Base-by-base conservation (phyloP, 208 protist genomes). In the Trypanosoma scelopori region DNA sequence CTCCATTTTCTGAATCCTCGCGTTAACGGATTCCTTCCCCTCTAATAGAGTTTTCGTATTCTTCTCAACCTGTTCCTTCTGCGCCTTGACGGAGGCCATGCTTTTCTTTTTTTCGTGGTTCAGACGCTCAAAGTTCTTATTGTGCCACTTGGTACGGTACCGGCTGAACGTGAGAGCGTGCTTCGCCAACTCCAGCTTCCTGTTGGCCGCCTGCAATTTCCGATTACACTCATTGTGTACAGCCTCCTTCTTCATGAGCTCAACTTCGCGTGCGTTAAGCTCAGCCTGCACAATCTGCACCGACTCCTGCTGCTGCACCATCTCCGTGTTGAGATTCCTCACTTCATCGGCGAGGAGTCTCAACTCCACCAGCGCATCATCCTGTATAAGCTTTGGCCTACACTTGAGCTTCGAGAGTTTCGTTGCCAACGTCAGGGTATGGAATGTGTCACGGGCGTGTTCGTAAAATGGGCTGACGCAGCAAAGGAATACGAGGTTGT, bases 381-480 rank as follows among this genome's bases (percentile, higher is more conserved):
- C 89, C 32, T 91, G 77, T 22, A 75, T 57, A 23, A 82, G 73
- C 70, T 82, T 82, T 39, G 89, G 85, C 41, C 76, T 81, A 41
- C 85, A 78, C 20, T 71, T 75, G 18, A 95, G 57, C 58, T 83
- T 76, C 64, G 65, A 57, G 18, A 91, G 64, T 64, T 90, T 89
- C 1, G 74, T 68, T 15, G 75, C 69, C 56, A 92, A 79, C 49
- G 72, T 71, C 18, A 95, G 61, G 25, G 84, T 92, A 42, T 91
- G 82, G 58, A 91, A 48, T 30, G 71, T 82, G 23, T 95, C 85
- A 13, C 83, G 79, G 27, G 79, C 76, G 57, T 91, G 70, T 76
- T 91, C 89, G 63, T 89, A 92, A 68, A 88, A 95, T 7, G 89
- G 89, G 65, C 81, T 92, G 37, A 91, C 71, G 58, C 89, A 93